phyloP scores from a whole-genome alignment of 2,329 filamentous ascomycete genomes.

The Trichocomaceae sp. region DNA sequence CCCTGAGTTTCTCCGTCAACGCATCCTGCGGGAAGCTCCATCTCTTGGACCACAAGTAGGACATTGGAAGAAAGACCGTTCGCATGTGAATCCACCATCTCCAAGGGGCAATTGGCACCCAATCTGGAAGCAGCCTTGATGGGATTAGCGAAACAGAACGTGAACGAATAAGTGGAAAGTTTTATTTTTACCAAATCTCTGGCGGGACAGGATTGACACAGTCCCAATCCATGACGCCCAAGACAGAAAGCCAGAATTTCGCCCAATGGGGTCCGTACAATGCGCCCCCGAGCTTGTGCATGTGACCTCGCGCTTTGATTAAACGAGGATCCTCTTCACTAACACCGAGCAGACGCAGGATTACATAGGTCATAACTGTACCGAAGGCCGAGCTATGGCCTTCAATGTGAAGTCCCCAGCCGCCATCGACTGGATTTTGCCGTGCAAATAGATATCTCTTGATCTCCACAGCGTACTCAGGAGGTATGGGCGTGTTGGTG shows the following conservation, averaged over 20 bases:
- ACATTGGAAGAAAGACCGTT: conserved; percentile 92
- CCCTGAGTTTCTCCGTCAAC: conserved; percentile 62
- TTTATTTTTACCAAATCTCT: conserved; percentile 77
- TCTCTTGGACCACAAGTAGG: conserved; percentile 75
- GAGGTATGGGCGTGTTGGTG: conserved; percentile 78
- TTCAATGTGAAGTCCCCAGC: conserved; percentile 95
- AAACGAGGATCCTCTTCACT: conserved; percentile 76
- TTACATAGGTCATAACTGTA: conserved; percentile 79
- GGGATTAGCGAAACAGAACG: conserved; percentile 10
- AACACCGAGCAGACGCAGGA: conserved; percentile 73
- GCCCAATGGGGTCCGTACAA: conserved; percentile 83
- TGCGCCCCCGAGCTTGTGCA: conserved; percentile 82
- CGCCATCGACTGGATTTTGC: conserved; percentile 80
- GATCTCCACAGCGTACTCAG: conserved; percentile 76
- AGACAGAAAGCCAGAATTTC: conserved; percentile 88
- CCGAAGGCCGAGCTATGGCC: conserved; percentile 89
- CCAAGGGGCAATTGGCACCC: conserved; percentile 85
- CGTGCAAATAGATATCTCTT: conserved; percentile 85
- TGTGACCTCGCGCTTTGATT: conserved; percentile 71
- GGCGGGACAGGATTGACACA: conserved; percentile 91
- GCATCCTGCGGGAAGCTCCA: conserved; percentile 73
- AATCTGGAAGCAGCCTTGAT: conserved; percentile 67
- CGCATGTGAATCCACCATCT: conserved; percentile 98
- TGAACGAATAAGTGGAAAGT: conserved; percentile 17
- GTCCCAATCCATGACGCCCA: conserved; percentile 82